These are phyloP conservation scores for Blastomyces silverae DNA, from an alignment of 2,329 filamentous ascomycete genomes.

Conservation along the genomic window DNA sequence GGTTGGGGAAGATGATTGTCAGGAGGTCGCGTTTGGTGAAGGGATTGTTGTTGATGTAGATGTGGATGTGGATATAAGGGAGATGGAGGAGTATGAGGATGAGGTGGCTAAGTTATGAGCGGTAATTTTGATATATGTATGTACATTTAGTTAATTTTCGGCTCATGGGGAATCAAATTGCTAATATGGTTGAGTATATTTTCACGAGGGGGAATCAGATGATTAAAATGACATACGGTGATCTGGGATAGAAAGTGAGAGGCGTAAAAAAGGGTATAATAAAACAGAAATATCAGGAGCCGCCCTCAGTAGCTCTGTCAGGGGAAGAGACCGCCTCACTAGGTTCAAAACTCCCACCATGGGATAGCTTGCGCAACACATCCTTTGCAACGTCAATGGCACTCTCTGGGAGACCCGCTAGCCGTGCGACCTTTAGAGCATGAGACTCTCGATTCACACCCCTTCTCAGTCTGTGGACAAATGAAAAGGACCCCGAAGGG, in stretches of 20 bases:
- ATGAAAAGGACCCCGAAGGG: slow-evolving; percentile 63
- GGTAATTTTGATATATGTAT: neutral
- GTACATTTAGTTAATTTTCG: neutral
- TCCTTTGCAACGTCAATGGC: slow-evolving; percentile 62
- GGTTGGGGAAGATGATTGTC: slow-evolving; percentile 75
- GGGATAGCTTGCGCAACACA: slow-evolving; percentile 32
- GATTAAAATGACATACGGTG: neutral
- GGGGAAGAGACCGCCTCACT: neutral
- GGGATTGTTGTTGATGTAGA: slow-evolving; percentile 28
- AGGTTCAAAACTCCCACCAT: neutral
- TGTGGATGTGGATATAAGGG: slow-evolving; percentile 3
- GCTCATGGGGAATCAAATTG: neutral
- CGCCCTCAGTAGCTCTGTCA: neutral
- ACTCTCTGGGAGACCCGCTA: slow-evolving; percentile 72
- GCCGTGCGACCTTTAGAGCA: slow-evolving; percentile 83
- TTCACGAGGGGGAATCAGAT: neutral
- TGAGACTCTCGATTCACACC: slow-evolving; percentile 85
- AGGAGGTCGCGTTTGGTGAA: slow-evolving; percentile 57
- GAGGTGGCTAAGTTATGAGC: slow-evolving; percentile 9
- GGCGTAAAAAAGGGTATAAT: neutral
- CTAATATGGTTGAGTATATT: neutral
- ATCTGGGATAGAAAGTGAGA: neutral
- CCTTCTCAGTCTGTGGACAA: slow-evolving; percentile 71
- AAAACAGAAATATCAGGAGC: neutral
- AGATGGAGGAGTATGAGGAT: slow-evolving; percentile 11